A percentile compares a stretch with the other conserved stretches of the same genome.
Evolutionary conservation across 805 yeast species (phyloP).

Genomic region (Metschnikowia koreensis): DNA sequence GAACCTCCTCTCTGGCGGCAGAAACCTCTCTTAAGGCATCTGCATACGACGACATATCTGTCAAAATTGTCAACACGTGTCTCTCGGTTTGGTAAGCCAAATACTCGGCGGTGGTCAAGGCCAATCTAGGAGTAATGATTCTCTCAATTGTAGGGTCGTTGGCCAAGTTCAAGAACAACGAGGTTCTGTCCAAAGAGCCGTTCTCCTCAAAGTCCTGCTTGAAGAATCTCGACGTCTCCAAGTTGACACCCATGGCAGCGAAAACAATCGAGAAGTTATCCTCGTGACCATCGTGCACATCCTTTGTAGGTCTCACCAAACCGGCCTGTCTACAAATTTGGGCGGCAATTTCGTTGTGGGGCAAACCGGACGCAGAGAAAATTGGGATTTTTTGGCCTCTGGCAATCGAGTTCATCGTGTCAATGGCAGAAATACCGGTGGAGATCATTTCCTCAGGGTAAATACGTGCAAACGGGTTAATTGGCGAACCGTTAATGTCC

Average conservation of each 20-base stretch:
- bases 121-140: constrained; percentile 98
- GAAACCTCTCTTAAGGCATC: constrained; percentile 99
- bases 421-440: constrained; percentile 98
- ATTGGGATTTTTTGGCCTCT: constrained; percentile 99
- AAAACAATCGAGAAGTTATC: constrained; percentile 98
- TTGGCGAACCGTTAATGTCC: constrained; percentile 98
- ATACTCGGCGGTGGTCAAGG: constrained; percentile 97
- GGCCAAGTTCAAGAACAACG: constrained; percentile 94
- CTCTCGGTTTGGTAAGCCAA: constrained; percentile 99
- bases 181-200: constrained; percentile 97
- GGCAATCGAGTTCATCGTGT: constrained; percentile 99
- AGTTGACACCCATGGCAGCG: constrained; percentile 99
- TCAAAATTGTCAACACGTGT: constrained; percentile 95
- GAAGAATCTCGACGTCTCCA: constrained; percentile 97
- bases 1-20: constrained; percentile 99
- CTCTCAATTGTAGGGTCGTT: constrained; percentile 99
- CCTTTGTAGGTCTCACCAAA: constrained; percentile 98
- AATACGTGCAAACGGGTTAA: constrained; percentile 96
- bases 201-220: constrained; percentile 99
- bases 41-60: constrained; percentile 99
- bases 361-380: constrained; percentile 98
- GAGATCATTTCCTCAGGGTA: constrained; percentile 99
- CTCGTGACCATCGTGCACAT: constrained; percentile 99
- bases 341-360: constrained; percentile 99
- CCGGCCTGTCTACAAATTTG: constrained; percentile 99